Percentiles rank a stretch among this genome's conserved stretches.
phyloP scores from a whole-genome alignment of 768 basidiomycete species.

The Suillus lakei region DNA sequence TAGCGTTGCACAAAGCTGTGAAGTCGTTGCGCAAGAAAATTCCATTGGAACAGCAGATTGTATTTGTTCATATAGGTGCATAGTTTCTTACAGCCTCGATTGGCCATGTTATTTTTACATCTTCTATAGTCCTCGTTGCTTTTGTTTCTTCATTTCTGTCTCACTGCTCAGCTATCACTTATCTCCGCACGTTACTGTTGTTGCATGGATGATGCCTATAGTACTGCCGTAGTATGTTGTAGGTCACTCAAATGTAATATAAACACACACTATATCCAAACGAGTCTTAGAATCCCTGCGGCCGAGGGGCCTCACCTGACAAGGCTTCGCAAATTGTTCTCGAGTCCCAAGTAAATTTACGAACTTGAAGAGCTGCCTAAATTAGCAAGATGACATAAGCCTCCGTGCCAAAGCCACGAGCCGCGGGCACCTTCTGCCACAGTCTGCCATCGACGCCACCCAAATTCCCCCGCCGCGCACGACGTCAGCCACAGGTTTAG shows the following conservation, averaged over 20 bases:
- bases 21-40: too few relatives aligned
- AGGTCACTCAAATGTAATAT: too few relatives aligned
- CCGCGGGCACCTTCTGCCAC: constrained; percentile 13
- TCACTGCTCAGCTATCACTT: too few relatives aligned
- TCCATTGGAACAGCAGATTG: neutral
- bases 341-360: neutral
- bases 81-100: too few relatives aligned
- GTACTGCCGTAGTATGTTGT: too few relatives aligned
- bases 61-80: neutral
- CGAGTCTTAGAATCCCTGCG: neutral
- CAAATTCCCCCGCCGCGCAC: constrained; percentile 13
- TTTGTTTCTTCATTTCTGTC: too few relatives aligned
- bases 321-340: neutral
- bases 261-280: neutral
- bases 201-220: too few relatives aligned
- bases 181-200: too few relatives aligned
- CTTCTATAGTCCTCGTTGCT: too few relatives aligned
- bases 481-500: constrained; percentile 24
- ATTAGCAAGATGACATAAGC: constrained; percentile 4
- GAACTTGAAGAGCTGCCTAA: constrained; percentile 6
- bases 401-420: constrained; percentile 1
- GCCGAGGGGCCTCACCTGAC: neutral
- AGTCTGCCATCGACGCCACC: constrained; percentile 16
- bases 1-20: too few relatives aligned
- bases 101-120: too few relatives aligned